Conservation (phyloP, 371 early-diverging fungal species). For the Actinomortierella wolfii region DNA sequence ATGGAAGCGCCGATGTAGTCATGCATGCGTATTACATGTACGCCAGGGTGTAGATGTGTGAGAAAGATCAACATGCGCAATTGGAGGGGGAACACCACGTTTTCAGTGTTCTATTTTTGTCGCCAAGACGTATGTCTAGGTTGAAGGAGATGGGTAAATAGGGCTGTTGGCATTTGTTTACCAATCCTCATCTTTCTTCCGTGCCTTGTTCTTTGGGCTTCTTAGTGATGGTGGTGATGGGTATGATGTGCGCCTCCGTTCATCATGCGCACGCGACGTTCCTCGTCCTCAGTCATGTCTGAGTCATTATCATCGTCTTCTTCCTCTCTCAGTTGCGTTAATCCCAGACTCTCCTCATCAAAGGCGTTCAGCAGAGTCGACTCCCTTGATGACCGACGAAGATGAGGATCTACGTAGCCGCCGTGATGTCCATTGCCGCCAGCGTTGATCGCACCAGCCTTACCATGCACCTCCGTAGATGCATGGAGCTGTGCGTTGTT, state of each 20-base stretch:
- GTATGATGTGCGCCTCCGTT: constrained; percentile 17
- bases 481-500: constrained; percentile 51
- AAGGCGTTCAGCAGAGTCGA: constrained; percentile 58
- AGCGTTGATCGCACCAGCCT: constrained; percentile 23
- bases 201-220: too few relatives aligned
- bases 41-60: too few relatives aligned
- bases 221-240: constrained; percentile 6
- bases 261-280: constrained; percentile 19
- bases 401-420: constrained; percentile 19
- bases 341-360: constrained; percentile 59
- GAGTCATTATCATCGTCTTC: constrained; percentile 29
- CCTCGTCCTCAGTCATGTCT: constrained; percentile 37
- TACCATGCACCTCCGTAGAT: constrained; percentile 19
- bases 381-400: constrained; percentile 48
- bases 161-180: too few relatives aligned
- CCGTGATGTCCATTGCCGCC: constrained; percentile 24
- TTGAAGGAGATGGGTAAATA: too few relatives aligned
- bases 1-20: too few relatives aligned
- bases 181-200: too few relatives aligned
- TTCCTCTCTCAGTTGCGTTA: constrained; percentile 55
- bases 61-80: too few relatives aligned
- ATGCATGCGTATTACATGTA: too few relatives aligned
- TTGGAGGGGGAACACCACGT: too few relatives aligned
- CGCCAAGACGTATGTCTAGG: too few relatives aligned
- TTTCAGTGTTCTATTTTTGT: too few relatives aligned